These are phyloP conservation scores for Annulohypoxylon moriforme DNA, from an alignment of 495 filamentous ascomycete genomes.

Conservation along the genomic window DNA sequence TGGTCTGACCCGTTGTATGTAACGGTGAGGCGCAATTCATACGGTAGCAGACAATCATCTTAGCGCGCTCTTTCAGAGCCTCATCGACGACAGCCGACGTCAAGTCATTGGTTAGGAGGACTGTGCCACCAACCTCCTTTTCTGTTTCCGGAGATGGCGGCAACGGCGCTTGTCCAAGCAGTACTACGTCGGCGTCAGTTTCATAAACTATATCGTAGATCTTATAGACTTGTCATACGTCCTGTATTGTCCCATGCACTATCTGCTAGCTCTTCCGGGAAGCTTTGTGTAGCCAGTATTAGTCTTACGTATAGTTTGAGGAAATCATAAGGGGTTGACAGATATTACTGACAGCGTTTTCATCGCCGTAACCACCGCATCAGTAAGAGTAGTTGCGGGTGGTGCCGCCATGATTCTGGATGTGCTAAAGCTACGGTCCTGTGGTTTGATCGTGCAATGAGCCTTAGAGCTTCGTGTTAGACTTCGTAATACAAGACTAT, in stretches of 20 bases:
- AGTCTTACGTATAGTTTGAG: slow-evolving; percentile 13
- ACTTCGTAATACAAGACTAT: not conserved
- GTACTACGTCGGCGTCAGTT: slow-evolving; percentile 35
- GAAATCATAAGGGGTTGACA: not conserved
- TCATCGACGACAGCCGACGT: slow-evolving; percentile 91
- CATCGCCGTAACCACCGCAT: slow-evolving; percentile 83
- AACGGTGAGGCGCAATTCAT: slow-evolving; percentile 45
- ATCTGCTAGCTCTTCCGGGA: slow-evolving; percentile 89
- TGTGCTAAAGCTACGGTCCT: slow-evolving; percentile 19
- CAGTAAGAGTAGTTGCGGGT: slow-evolving; percentile 68
- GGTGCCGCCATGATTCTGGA: slow-evolving; percentile 40
- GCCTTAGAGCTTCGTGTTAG: not conserved
- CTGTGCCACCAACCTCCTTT: slow-evolving; percentile 46
- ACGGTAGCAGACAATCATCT: slow-evolving; percentile 91
- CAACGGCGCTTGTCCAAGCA: slow-evolving; percentile 44
- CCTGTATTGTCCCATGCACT: slow-evolving; percentile 95
- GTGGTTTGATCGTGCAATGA: not conserved
- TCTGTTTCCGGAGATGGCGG: slow-evolving; percentile 14
- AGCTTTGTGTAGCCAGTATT: slow-evolving; percentile 63
- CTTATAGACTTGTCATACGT: slow-evolving; percentile 61
- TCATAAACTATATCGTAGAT: not conserved
- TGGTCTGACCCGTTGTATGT: not conserved
- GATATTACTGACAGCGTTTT: slow-evolving; percentile 74
- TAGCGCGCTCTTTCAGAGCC: slow-evolving; percentile 79
- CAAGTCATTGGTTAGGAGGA: slow-evolving; percentile 91